A percentile compares a stretch with the other conserved stretches of the same genome.
These are phyloP conservation scores for Boletus semigastroideus DNA, from an alignment of 1,284 basidiomycete species.

Conservation along the genomic window DNA sequence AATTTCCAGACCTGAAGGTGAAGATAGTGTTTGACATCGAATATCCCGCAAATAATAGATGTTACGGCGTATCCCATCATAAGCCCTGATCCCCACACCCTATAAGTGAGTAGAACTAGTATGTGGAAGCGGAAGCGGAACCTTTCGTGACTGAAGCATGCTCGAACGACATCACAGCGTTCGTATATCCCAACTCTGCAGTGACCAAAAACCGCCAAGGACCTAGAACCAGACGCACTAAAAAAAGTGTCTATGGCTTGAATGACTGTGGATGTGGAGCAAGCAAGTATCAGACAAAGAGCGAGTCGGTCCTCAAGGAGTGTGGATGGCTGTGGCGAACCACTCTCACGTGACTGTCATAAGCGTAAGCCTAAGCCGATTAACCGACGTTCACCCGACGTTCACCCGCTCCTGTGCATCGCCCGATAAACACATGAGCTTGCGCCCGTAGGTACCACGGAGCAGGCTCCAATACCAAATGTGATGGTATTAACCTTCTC, in stretches of 20 bases:
- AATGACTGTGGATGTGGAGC: neutral
- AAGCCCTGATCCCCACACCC: constrained; percentile 50
- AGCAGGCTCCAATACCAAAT: neutral
- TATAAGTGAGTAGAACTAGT: neutral
- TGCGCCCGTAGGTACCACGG: neutral
- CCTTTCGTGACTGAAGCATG: constrained; percentile 81
- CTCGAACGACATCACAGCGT: constrained; percentile 61
- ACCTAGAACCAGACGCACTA: neutral
- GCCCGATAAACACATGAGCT: neutral
- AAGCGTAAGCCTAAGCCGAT: neutral
- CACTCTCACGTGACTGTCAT: no score
- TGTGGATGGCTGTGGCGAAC: no score
- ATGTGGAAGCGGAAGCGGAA: constrained; percentile 21
- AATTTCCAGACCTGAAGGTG: constrained; percentile 65
- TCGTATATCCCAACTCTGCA: neutral
- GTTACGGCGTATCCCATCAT: constrained; percentile 71
- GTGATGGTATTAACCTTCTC: neutral
- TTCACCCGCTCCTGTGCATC: neutral
- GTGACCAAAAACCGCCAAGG: neutral
- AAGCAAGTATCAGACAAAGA: neutral
- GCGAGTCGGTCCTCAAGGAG: no score
- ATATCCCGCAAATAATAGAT: constrained; percentile 72
- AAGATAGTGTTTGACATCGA: constrained; percentile 85
- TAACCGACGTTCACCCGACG: neutral
- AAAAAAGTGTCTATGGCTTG: neutral